These are phyloP conservation scores for Malassezia arunalokei DNA, from an alignment of 1,284 basidiomycete species.

Conservation along the genomic window DNA sequence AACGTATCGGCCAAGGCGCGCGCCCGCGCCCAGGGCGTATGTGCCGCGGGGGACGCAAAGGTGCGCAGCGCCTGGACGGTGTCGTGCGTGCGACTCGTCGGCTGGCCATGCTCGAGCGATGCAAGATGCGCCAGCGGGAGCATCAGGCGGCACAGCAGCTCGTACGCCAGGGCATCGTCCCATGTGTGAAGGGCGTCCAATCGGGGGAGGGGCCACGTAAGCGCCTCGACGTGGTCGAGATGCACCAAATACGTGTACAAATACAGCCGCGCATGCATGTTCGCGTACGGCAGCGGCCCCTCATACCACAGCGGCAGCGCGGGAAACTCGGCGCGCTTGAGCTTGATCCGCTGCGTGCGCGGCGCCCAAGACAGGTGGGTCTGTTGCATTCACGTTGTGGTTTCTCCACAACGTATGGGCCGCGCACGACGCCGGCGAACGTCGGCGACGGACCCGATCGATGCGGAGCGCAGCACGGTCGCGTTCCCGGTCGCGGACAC, in stretches of 20 bases:
- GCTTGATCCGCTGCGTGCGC: slow-evolving; percentile 1
- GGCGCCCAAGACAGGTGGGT: not conserved
- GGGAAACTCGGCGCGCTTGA: slow-evolving; percentile 3
- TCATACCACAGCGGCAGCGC: slow-evolving; percentile 3
- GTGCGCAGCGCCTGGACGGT: slow-evolving; percentile 6
- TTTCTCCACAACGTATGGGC: slow-evolving; percentile 11
- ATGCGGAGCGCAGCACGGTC: not conserved
- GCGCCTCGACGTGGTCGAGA: slow-evolving; percentile 3
- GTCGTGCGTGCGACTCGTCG: not conserved
- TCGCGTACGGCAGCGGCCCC: slow-evolving; percentile 5
- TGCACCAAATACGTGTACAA: slow-evolving; percentile 10
- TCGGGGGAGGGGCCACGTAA: not conserved
- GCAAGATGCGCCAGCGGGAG: slow-evolving; percentile 6
- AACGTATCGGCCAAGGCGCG: not conserved
- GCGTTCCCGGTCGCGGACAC: slow-evolving; percentile 1
- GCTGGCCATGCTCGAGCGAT: slow-evolving; percentile 1
- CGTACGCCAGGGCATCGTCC: slow-evolving; percentile 2
- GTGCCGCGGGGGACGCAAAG: not conserved
- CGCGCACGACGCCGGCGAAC: slow-evolving; percentile 1
- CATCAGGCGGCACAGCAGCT: slow-evolving; percentile 2
- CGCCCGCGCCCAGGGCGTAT: slow-evolving; percentile 7
- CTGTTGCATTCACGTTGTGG: not conserved
- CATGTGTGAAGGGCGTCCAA: slow-evolving; percentile 11
- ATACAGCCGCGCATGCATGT: slow-evolving; percentile 12
- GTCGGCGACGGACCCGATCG: not conserved